Base-by-base conservation (phyloP, 192 early-diverging fungal genomes). In the Backusella australiensis region DNA sequence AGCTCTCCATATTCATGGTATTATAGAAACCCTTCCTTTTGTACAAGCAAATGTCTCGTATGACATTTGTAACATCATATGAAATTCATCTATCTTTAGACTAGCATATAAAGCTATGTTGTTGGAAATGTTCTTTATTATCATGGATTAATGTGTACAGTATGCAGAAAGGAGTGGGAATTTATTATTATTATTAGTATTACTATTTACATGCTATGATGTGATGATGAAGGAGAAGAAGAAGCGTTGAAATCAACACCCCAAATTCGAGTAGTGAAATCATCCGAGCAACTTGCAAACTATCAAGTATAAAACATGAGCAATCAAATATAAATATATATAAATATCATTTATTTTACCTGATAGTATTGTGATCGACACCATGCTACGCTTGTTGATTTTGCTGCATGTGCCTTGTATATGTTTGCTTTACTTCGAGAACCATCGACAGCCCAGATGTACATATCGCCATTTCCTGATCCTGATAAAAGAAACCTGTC, bases 311-410 rank as follows among this genome's bases (percentile, higher is more conserved):
- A 11, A 39, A 39, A 2, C 9, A 39, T 39, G 38, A 39, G 38
- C 38, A 39, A 11, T 39, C 9, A 11, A 11, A 39, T 39, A 11
- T 39, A 39, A 39, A 29, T 1, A 39, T 39, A 39, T 39, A 39
- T 11, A 56, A 21, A 19, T 32, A 59, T 39, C 21, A 1, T 15
- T 17, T 49, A 32, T 29, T 81, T 80, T 81, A 91, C 89, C 81
- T 84, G 85, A 59, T 81, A 82, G 29, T 76, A 80, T 52, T 80
- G 80, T 42, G 75, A 81, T 38, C 86, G 86, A 63, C 85, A 86
- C 95, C 95, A 96, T 36, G 88, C 86, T 26, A 96, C 91, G n/a
- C 88, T 88, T 0, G 92, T 91, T 7, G 92, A 91, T 74, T 92
- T 93, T 12, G 85, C 81, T 17, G 79, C 74, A 82, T 94, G 94